Evolutionary conservation across 2,329 filamentous ascomycete genomes (phyloP).

Genomic region (Camillea tinctor): DNA sequence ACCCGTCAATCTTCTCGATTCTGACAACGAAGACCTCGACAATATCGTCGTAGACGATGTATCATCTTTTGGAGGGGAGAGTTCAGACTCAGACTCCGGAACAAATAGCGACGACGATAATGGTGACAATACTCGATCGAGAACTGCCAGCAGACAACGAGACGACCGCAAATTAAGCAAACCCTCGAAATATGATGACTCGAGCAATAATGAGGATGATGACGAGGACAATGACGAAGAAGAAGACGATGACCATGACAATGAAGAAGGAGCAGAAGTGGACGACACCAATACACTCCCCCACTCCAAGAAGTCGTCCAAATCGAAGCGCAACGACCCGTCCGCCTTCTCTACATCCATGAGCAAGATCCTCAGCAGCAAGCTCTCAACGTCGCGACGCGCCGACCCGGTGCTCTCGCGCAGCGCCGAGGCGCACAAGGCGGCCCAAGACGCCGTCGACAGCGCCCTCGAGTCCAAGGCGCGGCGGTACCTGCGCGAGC

Average conservation of each 20-base stretch:
- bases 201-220: conserved; percentile 21
- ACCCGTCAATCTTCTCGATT: conserved; percentile 55
- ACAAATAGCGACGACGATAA: conserved; percentile 34
- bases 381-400: conserved; percentile 77
- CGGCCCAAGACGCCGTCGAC: conserved; percentile 71
- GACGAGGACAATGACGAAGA: conserved; percentile 31
- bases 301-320: conserved; percentile 38
- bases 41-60: conserved; percentile 52
- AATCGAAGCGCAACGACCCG: conserved; percentile 88
- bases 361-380: conserved; percentile 87
- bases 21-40: conserved; percentile 56
- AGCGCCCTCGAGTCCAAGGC: conserved; percentile 80
- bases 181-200: conserved; percentile 19
- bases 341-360: conserved; percentile 89
- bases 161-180: conserved; percentile 20
- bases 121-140: conserved; percentile 27
- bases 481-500: conserved; percentile 71
- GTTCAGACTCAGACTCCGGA: conserved; percentile 35
- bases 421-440: conserved; percentile 70
- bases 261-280: conserved; percentile 41
- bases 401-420: conserved; percentile 89
- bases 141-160: conserved; percentile 17
- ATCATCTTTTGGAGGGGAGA: conserved; percentile 31
- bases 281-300: conserved; percentile 32
- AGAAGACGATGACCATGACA: conserved; percentile 38